A percentile compares a stretch with the other conserved stretches of the same genome.
These are phyloP conservation scores for Alternaria viburni DNA, from an alignment of 2,329 filamentous ascomycete species.

Conservation along the genomic window DNA sequence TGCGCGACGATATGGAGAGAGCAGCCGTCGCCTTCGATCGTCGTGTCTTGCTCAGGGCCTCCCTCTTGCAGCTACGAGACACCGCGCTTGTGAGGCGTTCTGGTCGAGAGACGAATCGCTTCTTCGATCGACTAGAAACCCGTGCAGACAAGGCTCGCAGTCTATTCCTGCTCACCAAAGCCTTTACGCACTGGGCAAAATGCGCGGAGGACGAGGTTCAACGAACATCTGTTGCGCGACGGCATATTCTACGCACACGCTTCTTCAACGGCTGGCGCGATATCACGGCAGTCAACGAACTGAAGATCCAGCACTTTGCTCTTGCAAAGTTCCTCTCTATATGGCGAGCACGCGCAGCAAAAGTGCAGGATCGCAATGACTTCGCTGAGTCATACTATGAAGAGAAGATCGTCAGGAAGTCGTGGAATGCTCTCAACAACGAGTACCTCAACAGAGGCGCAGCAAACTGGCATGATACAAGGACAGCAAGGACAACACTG, in stretches of 20 bases:
- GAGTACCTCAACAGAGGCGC: slow-evolving; percentile 45
- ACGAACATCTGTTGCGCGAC: slow-evolving; percentile 70
- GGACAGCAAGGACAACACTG: slow-evolving; percentile 34
- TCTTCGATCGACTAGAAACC: slow-evolving; percentile 62
- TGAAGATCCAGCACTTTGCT: slow-evolving; percentile 59
- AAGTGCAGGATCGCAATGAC: slow-evolving; percentile 44
- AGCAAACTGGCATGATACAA: slow-evolving; percentile 38
- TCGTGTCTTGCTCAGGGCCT: slow-evolving; percentile 58
- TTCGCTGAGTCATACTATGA: slow-evolving; percentile 40
- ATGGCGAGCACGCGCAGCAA: slow-evolving; percentile 57
- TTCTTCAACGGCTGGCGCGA: slow-evolving; percentile 74
- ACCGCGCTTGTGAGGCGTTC: slow-evolving; percentile 47
- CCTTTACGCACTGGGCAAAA: slow-evolving; percentile 73
- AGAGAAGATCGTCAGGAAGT: slow-evolving; percentile 39
- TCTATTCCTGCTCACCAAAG: slow-evolving; percentile 68
- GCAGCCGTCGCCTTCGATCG: slow-evolving; percentile 57
- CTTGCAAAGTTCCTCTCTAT: slow-evolving; percentile 60
- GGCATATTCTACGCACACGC: slow-evolving; percentile 72
- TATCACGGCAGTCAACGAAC: slow-evolving; percentile 67
- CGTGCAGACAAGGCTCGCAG: slow-evolving; percentile 69
- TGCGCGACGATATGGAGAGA: slow-evolving; percentile 31
- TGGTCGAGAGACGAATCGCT: slow-evolving; percentile 56
- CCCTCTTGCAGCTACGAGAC: slow-evolving; percentile 52
- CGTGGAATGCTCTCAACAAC: slow-evolving; percentile 48
- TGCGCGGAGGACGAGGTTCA: slow-evolving; percentile 69